A percentile compares a stretch with the other conserved stretches of the same genome.
Evolutionary conservation across 805 yeast species (phyloP).

Genomic region (Peterozyma toletana): DNA sequence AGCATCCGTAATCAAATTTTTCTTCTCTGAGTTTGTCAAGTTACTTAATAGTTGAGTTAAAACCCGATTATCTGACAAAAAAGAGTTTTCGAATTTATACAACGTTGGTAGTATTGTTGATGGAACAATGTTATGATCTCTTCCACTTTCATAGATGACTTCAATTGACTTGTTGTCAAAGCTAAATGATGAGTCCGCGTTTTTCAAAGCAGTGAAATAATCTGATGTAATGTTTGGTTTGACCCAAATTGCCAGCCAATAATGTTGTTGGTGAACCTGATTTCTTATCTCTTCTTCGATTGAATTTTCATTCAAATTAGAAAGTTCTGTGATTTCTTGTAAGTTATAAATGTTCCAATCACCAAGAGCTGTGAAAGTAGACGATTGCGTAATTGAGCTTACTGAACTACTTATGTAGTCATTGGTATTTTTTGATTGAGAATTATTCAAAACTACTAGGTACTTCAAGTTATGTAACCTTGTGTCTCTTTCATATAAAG

Average conservation of each 20-base stretch:
- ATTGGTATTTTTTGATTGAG: conserved; percentile 13
- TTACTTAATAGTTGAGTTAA: conserved; percentile 16
- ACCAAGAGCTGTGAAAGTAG: conserved; percentile 10
- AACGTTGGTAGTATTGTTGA: neutral
- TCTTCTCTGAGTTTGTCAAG: conserved; percentile 14
- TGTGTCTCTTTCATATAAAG: conserved; percentile 22
- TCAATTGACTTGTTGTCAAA: conserved; percentile 22
- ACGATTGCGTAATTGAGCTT: conserved; percentile 13
- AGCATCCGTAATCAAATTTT: conserved; percentile 11
- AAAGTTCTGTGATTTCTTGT: conserved; percentile 21
- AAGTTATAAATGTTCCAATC: conserved; percentile 15
- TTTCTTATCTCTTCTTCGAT: conserved; percentile 29
- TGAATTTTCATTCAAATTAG: conserved; percentile 20
- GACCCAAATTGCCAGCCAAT: conserved; percentile 56
- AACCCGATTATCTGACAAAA: neutral
- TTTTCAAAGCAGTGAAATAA: conserved; percentile 27
- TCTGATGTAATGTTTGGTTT: conserved; percentile 40
- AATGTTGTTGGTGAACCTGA: conserved; percentile 44
- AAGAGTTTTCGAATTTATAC: neutral
- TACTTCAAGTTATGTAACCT: conserved; percentile 23
- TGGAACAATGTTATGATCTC: conserved; percentile 28
- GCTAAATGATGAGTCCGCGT: conserved; percentile 17
- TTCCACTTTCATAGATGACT: conserved; percentile 51
- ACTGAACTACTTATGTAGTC: conserved; percentile 22
- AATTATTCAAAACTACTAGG: conserved; percentile 22